Base-by-base conservation (phyloP, 352 stramenopile genomes). In the Ochromonadaceae sp. region DNA sequence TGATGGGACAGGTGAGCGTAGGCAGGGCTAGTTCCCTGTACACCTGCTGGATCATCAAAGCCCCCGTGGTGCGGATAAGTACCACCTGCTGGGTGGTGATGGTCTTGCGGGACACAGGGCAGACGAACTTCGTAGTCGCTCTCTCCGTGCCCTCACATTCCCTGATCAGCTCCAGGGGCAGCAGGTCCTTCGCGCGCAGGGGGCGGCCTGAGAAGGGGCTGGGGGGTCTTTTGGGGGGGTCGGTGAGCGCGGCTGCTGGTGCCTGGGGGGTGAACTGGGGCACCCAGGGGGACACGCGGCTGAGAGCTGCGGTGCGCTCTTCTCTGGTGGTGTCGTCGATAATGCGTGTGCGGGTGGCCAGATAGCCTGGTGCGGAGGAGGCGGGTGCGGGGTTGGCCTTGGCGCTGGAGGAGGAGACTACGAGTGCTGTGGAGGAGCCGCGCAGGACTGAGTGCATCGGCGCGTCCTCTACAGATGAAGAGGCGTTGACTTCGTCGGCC, bases 1-100 rank as follows among this genome's bases (percentile, higher is more conserved):
- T 76, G 10, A 76, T 47, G 2, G 70, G 70, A 49, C 70, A 76
- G 10, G 70, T 76, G 62, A 76, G 72, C 5, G 69, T 74, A 20
- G 70, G 70, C 28, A 71, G 31, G 0, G 70, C 70, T 35, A 76
- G 67, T 62, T 76, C 42, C 36, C 75, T 43, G 20, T 44, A 61
- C 35, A 57, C 66, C 46, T 49, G 35, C 49, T 74, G 52, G 25
- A 76, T 40, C 40, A 76, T 72, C 9, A 76, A 43, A 32, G 67
- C 60, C 9, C 52, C 50, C 4, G 66, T 72, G 20, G 3, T 39
- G 15, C 46, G 36, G 34, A 63, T 63, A 4, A 49, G 28, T 4
- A 52, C 7, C 20, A 49, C 32, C 25, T 63, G 48, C 26, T 63
- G 55, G 52, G 26, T 50, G 3, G 55, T 63, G 5, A 63, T 63